Evolutionary conservation across 2,329 filamentous ascomycete genomes (phyloP), one percentile per base, ranked within the genome.

Genomic region (Colletotrichum lentis): DNA sequence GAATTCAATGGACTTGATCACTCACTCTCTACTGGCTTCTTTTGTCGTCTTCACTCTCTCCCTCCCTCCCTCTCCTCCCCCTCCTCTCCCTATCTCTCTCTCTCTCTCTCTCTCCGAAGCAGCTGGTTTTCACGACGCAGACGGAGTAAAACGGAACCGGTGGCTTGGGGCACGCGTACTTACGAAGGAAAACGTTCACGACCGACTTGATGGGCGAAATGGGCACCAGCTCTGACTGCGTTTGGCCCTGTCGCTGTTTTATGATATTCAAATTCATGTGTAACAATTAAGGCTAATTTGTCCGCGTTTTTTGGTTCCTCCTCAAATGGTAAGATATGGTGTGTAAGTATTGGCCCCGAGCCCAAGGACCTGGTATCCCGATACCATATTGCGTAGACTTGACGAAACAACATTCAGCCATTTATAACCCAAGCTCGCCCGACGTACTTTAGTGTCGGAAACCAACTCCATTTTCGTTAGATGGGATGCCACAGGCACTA

Each of bases 271-370:
- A 37, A 39, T 62, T 62, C 62, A 53, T 37, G 47, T 67, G 63
- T 67, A 69, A 69, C 67, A 58, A 67, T 67, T 67, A 54, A 67
- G 52, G 57, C 14, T 67, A 62, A 67, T 67, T 58, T 35, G 27
- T 47, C 27, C 20, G 27, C 20, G 8, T 61, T n/a, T 11, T 44
- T 44, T 5, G 5, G 16, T n/a, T 16, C 27, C 7, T 31, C 27
- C 2, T 31, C 27, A 31, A 31, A 31, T 8, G 27, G 27, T 10
- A 7, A 31, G 27, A 8, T 8, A 7, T 31, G 27, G 8, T 31
- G 8, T 31, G 8, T 31, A 31, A 31, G 27, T 10, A 31, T 31
- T 7, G 7, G 27, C 7, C 7, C 27, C 27, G 27, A 10, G 1
- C 27, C 27, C 2, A 31, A 8, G 7, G 8, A 10, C 8, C 27